Evolutionary conservation across 805 yeast genomes (phyloP).

Genomic region (Candida parachauliodes): DNA sequence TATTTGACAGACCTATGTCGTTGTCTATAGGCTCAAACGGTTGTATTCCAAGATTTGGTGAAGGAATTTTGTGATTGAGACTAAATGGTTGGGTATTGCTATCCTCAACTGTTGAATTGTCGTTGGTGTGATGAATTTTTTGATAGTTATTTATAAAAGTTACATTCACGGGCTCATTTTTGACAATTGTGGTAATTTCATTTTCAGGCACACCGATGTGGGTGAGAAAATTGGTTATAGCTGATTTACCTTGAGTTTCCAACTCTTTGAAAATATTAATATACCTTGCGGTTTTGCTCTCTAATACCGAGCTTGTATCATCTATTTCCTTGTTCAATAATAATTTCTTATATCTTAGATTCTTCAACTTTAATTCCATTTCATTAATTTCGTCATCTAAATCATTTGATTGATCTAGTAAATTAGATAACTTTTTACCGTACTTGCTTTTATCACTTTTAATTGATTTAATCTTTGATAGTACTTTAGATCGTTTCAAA

Average conservation of each 20-base stretch:
- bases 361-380: constrained; percentile 32
- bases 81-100: neutral
- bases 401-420: constrained; percentile 28
- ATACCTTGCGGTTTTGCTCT: constrained; percentile 44
- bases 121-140: neutral
- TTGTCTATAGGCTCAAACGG: neutral
- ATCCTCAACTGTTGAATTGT: neutral
- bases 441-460: constrained; percentile 38
- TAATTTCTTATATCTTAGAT: constrained; percentile 31
- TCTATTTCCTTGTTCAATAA: constrained; percentile 36
- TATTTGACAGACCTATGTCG: neutral
- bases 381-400: constrained; percentile 37
- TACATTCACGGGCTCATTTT: constrained; percentile 23
- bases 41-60: no score
- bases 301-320: constrained; percentile 48
- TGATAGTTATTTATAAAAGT: constrained; percentile 20
- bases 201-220: constrained; percentile 17
- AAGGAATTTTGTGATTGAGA: neutral
- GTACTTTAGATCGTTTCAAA: constrained; percentile 26
- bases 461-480: constrained; percentile 34
- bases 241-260: constrained; percentile 35
- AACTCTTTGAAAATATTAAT: constrained; percentile 37
- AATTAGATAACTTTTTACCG: constrained; percentile 36
- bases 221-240: constrained; percentile 25
- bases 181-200: constrained; percentile 16